Base-by-base conservation (phyloP, 2,329 filamentous ascomycete species). In the Nemania bipapillata region DNA sequence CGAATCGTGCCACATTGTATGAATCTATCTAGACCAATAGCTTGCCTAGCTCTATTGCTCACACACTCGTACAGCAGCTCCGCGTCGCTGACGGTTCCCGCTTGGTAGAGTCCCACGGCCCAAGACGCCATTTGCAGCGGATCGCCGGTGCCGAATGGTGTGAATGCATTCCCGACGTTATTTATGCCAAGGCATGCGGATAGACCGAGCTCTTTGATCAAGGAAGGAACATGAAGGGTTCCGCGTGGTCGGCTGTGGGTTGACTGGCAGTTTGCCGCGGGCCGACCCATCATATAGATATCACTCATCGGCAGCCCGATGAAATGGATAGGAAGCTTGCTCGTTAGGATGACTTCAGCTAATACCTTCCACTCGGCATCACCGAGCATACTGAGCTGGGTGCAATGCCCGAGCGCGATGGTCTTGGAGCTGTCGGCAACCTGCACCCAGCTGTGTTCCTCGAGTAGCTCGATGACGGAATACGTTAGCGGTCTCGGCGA, bases 131-230 rank as follows among this genome's bases (percentile, higher is more conserved):
- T 80, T 47, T 82, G 82, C 56, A 93, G 76, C 0, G 90, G 90
- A 79, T 92, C 91, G 45, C 86, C 89, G 20, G 82, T 87, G 0
- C 90, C 91, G 74, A 90, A 87, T 0, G 91, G 91, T 6, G 91
- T 92, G 73, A 93, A 92, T 0, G 90, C 89, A 75, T 93, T 93
- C 20, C 90, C 90, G 15, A 93, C 86, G 74, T 93, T 93, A 74
- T 92, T 92, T 42, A 91, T 84, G 1, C 88, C 86, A 4, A 92
- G 83, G 15, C 87, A 88, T 22, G 84, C 88, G 66, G 88, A 83
- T 3, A 92, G 76, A 0, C 82, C 83, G 68, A 88, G 84, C 24
- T 86, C 80, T 45, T 84, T 81, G 68, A 92, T 90, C 80, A 92
- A 81, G 3, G 86, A 80, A 0, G 86, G 83, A 0, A 92, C 80